A percentile compares a stretch with the other conserved stretches of the same genome.
These are phyloP conservation scores for Capronia epimyces DNA, from an alignment of 2,329 filamentous ascomycete genomes.

Conservation along the genomic window DNA sequence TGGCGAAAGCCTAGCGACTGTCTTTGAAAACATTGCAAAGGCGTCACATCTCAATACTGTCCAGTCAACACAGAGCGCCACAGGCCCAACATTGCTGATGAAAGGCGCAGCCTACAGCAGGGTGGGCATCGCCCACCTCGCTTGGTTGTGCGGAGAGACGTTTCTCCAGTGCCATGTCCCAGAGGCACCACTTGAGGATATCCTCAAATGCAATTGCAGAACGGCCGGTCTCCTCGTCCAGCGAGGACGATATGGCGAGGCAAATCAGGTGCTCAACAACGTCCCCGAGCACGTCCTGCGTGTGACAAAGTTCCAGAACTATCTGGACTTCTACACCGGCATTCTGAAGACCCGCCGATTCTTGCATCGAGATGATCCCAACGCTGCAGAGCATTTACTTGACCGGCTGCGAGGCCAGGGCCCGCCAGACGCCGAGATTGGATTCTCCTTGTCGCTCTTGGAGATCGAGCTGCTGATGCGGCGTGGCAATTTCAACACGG, in stretches of 20 bases:
- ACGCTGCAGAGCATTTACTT: slow-evolving; percentile 53
- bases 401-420: slow-evolving; percentile 51
- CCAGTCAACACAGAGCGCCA: slow-evolving; percentile 65
- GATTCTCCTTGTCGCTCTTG: slow-evolving; percentile 54
- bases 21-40: slow-evolving; percentile 74
- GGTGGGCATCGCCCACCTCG: slow-evolving; percentile 57
- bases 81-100: slow-evolving; percentile 68
- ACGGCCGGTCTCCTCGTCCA: slow-evolving; percentile 62
- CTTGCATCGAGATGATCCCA: slow-evolving; percentile 49
- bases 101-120: slow-evolving; percentile 69
- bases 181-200: slow-evolving; percentile 67
- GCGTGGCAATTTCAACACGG: slow-evolving; percentile 48
- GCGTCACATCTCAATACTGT: slow-evolving; percentile 77
- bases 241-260: slow-evolving; percentile 65
- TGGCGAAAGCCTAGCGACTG: slow-evolving; percentile 53
- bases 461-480: slow-evolving; percentile 57
- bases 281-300: slow-evolving; percentile 59
- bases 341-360: slow-evolving; percentile 40
- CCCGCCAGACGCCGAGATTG: slow-evolving; percentile 54
- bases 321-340: slow-evolving; percentile 41
- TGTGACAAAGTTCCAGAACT: slow-evolving; percentile 69
- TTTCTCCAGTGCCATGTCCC: slow-evolving; percentile 67
- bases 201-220: slow-evolving; percentile 67
- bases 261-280: slow-evolving; percentile 54
- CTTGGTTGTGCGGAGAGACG: slow-evolving; percentile 59